These are phyloP conservation scores for Neurospora pannonica DNA, from an alignment of 495 filamentous ascomycete genomes.

Conservation along the genomic window DNA sequence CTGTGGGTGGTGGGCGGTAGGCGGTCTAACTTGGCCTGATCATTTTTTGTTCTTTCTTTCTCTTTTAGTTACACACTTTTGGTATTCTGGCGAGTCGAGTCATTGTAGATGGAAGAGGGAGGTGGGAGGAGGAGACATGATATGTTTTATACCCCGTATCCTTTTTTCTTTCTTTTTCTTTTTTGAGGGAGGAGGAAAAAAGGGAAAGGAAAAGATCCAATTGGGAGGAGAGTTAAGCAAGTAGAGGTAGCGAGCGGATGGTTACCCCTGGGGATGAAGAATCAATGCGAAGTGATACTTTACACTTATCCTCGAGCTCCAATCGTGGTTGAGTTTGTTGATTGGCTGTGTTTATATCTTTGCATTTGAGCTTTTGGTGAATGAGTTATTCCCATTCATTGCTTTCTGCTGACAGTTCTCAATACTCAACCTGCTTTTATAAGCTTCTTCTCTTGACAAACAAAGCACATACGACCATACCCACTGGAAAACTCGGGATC, in stretches of 20 bases:
- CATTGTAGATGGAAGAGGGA: background rate
- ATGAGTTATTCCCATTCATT: background rate
- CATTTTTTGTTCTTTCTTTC: background rate
- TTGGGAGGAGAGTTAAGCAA: background rate
- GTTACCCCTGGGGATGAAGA: too few relatives aligned
- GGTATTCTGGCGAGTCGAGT: background rate
- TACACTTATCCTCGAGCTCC: too few relatives aligned
- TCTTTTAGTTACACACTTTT: background rate
- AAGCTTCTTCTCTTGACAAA: background rate
- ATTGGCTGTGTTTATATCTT: too few relatives aligned
- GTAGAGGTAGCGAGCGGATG: too few relatives aligned
- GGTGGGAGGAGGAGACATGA: background rate
- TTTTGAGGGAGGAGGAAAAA: background rate
- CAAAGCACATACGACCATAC: too few relatives aligned
- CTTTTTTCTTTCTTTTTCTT: background rate
- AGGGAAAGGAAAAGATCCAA: background rate
- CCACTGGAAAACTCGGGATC: too few relatives aligned
- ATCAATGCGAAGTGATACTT: background rate
- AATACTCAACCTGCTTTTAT: background rate
- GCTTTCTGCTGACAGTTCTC: background rate
- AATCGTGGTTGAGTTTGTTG: too few relatives aligned
- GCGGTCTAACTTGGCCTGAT: background rate
- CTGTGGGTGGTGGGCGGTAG: background rate
- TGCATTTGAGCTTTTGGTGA: too few relatives aligned
- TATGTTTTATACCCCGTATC: background rate